Percentiles rank a stretch among this genome's conserved stretches.
Conservation (phyloP, 495 filamentous ascomycete species). For the Aspergillus funiculosus region DNA sequence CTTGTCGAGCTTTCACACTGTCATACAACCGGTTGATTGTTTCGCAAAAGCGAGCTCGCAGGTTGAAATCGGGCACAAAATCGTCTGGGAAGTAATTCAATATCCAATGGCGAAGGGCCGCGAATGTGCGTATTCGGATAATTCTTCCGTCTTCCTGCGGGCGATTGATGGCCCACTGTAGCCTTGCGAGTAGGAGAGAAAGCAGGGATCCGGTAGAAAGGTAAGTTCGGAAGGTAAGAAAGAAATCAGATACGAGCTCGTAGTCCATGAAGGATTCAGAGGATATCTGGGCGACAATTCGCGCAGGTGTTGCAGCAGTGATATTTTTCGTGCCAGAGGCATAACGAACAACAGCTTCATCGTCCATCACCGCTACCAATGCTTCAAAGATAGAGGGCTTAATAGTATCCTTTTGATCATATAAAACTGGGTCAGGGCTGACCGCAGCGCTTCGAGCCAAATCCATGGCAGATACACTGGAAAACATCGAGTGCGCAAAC, state of each 20-base stretch:
- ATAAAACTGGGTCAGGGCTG: constrained; percentile 36
- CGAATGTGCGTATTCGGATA: constrained; percentile 91
- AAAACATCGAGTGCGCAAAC: constrained; percentile 43
- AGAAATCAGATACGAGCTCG: constrained; percentile 96
- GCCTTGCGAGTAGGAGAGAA: constrained; percentile 72
- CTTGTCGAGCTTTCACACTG: constrained; percentile 49
- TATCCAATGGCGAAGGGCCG: constrained; percentile 95
- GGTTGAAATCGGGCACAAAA: constrained; percentile 74
- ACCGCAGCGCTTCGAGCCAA: constrained; percentile 26
- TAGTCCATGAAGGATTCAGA: constrained; percentile 96
- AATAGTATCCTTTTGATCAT: constrained; percentile 44
- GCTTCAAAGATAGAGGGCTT: constrained; percentile 67
- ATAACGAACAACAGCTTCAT: constrained; percentile 80
- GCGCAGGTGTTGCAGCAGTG: constrained; percentile 80
- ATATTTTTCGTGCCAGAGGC: constrained; percentile 65
- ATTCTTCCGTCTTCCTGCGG: constrained; percentile 81
- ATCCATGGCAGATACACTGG: constrained; percentile 41
- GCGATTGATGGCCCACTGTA: constrained; percentile 80
- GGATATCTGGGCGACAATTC: constrained; percentile 95
- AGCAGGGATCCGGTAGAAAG: constrained; percentile 69
- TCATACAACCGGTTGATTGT: constrained; percentile 71
- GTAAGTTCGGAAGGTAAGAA: constrained; percentile 88
- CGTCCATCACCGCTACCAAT: constrained; percentile 66
- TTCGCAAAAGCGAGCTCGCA: constrained; percentile 76
- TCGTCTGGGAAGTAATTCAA: constrained; percentile 97